phyloP scores from a whole-genome alignment of 2,329 filamentous ascomycete genomes.

The Hypomyces perniciosus region DNA sequence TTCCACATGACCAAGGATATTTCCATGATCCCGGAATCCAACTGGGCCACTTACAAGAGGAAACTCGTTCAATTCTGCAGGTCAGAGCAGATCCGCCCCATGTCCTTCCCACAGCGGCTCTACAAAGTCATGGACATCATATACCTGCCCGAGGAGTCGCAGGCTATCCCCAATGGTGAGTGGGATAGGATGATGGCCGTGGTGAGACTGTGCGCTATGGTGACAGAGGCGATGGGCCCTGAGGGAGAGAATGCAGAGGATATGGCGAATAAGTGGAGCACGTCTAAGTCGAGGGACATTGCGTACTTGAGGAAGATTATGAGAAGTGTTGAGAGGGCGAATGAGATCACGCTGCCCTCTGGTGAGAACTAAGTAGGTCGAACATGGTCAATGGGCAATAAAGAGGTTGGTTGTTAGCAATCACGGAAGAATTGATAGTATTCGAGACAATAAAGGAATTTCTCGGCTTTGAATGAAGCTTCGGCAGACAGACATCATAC shows the following conservation, averaged over 20 bases:
- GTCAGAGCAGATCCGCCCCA: constrained; percentile 5
- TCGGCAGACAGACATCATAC: too few relatives aligned
- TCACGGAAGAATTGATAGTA: not conserved
- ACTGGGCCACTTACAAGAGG: constrained; percentile 19
- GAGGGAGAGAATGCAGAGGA: constrained; percentile 16
- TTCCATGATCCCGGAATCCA: constrained; percentile 16
- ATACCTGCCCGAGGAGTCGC: constrained; percentile 24
- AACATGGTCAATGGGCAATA: not conserved
- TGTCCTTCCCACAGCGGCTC: constrained; percentile 19
- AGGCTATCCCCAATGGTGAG: constrained; percentile 17
- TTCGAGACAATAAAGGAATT: too few relatives aligned
- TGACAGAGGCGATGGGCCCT: constrained; percentile 21
- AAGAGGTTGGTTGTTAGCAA: not conserved
- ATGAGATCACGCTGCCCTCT: not conserved
- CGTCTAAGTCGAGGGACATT: constrained; percentile 21
- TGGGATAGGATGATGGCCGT: constrained; percentile 23
- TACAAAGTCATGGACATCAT: constrained; percentile 20
- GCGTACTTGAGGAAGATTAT: constrained; percentile 19
- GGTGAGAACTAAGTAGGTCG: not conserved
- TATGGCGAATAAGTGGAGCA: constrained; percentile 20
- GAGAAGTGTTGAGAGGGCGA: not conserved
- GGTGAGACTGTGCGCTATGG: constrained; percentile 21
- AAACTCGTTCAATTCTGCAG: constrained; percentile 17
- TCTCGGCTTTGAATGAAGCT: too few relatives aligned
- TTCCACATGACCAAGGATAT: constrained; percentile 5